Evolutionary conservation across 257 asterid species (phyloP), one percentile per base, ranked within the genome.

Genomic region (Lavandula angustifolia): DNA sequence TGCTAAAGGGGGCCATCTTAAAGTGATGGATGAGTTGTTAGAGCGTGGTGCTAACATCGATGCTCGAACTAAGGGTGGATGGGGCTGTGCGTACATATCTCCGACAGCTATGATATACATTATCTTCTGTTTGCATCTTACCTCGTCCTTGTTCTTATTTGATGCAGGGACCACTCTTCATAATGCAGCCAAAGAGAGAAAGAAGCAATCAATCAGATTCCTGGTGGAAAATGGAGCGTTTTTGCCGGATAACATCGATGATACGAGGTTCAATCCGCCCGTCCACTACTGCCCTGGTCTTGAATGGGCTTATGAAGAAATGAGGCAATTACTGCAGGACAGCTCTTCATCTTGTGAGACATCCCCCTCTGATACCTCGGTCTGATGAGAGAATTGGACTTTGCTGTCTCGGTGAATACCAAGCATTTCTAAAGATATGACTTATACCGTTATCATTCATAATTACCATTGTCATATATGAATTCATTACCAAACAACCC

Each of bases 191-290:
- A 92, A 92, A 75, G 99, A 92, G 74, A 82, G 75, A 68, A 87
- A 89, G 80, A 87, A 77, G 75, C 82, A 78, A 75, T 97, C 99
- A 9, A 89, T 89, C 10, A 89, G 63, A 37, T 92, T 82, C 74
- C 84, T 92, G 76, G 80, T 92, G 17, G 87, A 82, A 61, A 89
- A 87, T 34, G 99, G 99, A 54, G 99, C 99, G 27, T 92, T 92
- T 76, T 71, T 92, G 85, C 97, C 97, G 0, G 94, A 81, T 66
- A 84, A 89, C 80, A 87, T 92, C 55, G 74, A 80, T 9, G 97
- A 92, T 61, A 80, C 99, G 27, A 84, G 99, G 85, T 92, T 92
- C 85, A 92, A 92, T 74, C 99, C 99, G 16, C 97, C 99, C 13
- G 79, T 85, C 73, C 99, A 92, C 72, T 92, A 92, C 74, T 89